Conservation (phyloP, 2,329 filamentous ascomycete species). For the Didymella arachidicola region DNA sequence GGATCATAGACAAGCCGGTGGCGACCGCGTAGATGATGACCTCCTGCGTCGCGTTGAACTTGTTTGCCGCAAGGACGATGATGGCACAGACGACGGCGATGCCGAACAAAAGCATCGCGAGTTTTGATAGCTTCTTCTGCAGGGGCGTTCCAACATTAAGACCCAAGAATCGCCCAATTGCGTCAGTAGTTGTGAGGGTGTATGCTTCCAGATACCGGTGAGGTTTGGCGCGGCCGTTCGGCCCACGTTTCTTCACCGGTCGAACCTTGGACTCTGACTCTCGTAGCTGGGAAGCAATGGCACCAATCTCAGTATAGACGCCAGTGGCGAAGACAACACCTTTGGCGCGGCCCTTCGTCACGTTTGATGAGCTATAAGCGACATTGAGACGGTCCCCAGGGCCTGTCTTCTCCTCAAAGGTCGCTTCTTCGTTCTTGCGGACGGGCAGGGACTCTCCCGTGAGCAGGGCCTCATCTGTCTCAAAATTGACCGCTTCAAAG, state of each 20-base stretch:
- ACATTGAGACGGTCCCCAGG: conserved; percentile 75
- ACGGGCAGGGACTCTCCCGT: conserved; percentile 76
- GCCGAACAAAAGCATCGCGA: conserved; percentile 46
- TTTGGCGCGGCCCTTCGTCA: conserved; percentile 73
- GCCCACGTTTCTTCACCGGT: conserved; percentile 55
- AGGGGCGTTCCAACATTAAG: conserved; percentile 52
- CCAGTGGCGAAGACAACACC: conserved; percentile 73
- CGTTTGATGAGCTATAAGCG: conserved; percentile 67
- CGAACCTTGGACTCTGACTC: conserved; percentile 53
- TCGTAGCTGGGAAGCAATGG: conserved; percentile 73
- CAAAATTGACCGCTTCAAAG: conserved; percentile 74
- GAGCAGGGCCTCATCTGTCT: conserved; percentile 75
- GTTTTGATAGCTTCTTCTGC: conserved; percentile 49
- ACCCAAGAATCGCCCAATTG: conserved; percentile 50
- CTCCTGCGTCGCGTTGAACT: conserved; percentile 49
- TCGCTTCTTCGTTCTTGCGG: conserved; percentile 66
- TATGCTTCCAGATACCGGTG: conserved; percentile 59
- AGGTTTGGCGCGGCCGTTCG: conserved; percentile 44
- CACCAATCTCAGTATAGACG: conserved; percentile 76
- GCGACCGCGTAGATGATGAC: conserved; percentile 53
- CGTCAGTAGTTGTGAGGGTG: conserved; percentile 57
- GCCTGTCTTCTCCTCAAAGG: conserved; percentile 61
- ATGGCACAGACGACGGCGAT: conserved; percentile 51
- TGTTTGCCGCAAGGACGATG: conserved; percentile 52
- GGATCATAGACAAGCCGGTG: conserved; percentile 51